These are phyloP conservation scores for Paraphoma sp. DNA, from an alignment of 2,329 filamentous ascomycete genomes.

Conservation along the genomic window DNA sequence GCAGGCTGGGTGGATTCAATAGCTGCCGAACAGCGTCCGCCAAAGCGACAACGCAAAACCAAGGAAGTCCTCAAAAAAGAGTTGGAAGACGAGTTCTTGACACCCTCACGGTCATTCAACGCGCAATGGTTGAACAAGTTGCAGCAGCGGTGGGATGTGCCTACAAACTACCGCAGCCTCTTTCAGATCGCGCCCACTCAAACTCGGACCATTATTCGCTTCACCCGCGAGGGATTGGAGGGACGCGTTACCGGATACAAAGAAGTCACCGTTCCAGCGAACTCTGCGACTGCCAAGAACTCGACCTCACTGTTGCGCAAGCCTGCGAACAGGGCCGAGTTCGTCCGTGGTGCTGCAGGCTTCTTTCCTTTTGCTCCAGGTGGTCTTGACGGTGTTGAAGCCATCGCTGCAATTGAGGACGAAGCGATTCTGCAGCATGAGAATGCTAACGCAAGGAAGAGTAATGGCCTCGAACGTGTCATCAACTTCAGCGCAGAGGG, in stretches of 20 bases:
- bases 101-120: conserved; percentile 80
- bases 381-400: conserved; percentile 85
- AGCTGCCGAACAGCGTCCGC: conserved; percentile 60
- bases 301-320: conserved; percentile 88
- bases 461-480: conserved; percentile 74
- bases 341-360: conserved; percentile 89
- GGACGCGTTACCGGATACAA: conserved; percentile 92
- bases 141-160: conserved; percentile 88
- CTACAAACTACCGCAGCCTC: conserved; percentile 80
- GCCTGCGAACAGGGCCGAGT: conserved; percentile 84
- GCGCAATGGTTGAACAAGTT: conserved; percentile 85
- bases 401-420: conserved; percentile 82
- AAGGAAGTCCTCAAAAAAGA: conserved; percentile 70
- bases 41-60: conserved; percentile 61
- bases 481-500: conserved; percentile 82
- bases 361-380: conserved; percentile 95
- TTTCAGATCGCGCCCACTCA: conserved; percentile 90
- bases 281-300: conserved; percentile 90
- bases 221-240: conserved; percentile 88
- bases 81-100: conserved; percentile 79
- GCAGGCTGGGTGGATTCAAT: conserved; percentile 64
- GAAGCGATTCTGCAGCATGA: conserved; percentile 66
- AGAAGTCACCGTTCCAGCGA: conserved; percentile 90
- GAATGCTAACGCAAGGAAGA: conserved; percentile 47
- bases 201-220: conserved; percentile 91